Evolutionary conservation across 306 rosid genomes (phyloP).

Genomic region (Vicia faba): DNA sequence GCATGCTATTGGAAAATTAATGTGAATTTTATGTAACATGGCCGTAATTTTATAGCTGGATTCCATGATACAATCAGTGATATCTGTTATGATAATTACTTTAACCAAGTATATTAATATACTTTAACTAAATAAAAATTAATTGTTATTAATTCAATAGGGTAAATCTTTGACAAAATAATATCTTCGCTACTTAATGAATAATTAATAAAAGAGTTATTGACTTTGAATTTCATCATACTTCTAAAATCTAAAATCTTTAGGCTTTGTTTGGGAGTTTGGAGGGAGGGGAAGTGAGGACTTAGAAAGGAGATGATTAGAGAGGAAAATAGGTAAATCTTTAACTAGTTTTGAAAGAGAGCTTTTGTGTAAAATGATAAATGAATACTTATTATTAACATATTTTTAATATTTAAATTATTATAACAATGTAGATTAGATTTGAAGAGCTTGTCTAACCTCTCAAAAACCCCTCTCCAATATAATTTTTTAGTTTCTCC

Average conservation of each 20-base stretch:
- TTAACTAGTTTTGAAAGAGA: no score
- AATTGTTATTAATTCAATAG: background rate
- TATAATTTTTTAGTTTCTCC: no score
- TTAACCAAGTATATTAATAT: conserved; percentile 11
- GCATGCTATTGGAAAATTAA: conserved; percentile 22
- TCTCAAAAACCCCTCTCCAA: no score
- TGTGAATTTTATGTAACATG: conserved; percentile 22
- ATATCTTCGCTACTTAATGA: background rate
- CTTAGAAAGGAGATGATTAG: no score
- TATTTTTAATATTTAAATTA: no score
- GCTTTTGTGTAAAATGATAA: no score
- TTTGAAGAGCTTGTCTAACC: no score
- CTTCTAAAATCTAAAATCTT: background rate
- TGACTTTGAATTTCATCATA: conserved; percentile 7
- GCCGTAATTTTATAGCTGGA: conserved; percentile 16
- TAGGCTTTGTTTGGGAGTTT: no score
- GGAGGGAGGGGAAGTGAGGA: no score
- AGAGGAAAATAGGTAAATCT: no score
- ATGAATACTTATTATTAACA: no score
- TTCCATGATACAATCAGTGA: conserved; percentile 2
- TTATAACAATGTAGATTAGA: no score
- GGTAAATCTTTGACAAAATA: conserved; percentile 3
- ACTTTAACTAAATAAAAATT: conserved; percentile 3
- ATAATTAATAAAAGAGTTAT: background rate
- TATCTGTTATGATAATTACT: conserved; percentile 12